Percentiles rank a stretch among this genome's conserved stretches.
These are phyloP conservation scores for Taphrina deformans DNA, from an alignment of 1,139 yeast genomes.

Conservation along the genomic window DNA sequence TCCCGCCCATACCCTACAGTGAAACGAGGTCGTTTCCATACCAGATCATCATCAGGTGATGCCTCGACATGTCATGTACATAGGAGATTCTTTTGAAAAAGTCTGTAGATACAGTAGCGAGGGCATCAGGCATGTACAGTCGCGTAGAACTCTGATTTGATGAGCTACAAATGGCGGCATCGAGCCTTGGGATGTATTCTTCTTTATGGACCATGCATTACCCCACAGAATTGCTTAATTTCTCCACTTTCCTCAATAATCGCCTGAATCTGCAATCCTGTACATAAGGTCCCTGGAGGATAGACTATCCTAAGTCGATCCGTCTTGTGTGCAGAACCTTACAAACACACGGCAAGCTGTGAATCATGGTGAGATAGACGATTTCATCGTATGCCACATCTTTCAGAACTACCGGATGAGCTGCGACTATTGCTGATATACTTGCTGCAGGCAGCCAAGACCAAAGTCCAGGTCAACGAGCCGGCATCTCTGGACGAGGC, in stretches of 20 bases:
- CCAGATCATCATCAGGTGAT: slow-evolving; percentile 42
- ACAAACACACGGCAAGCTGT: no score
- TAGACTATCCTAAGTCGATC: no score
- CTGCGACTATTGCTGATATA: slow-evolving; percentile 4
- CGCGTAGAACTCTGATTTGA: no score
- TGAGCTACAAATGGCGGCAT: no score
- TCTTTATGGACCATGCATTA: no score
- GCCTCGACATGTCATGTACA: background rate
- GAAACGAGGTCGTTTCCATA: slow-evolving; percentile 71
- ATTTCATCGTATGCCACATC: background rate
- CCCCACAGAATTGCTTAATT: background rate
- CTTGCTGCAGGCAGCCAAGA: slow-evolving; percentile 7
- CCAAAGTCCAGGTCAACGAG: background rate
- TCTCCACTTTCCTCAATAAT: background rate
- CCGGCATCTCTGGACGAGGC: background rate
- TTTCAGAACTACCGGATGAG: slow-evolving; percentile 9
- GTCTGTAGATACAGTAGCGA: no score
- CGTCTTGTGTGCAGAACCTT: no score
- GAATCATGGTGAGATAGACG: background rate
- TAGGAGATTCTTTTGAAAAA: no score
- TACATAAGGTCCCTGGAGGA: no score
- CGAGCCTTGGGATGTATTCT: no score
- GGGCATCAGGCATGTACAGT: background rate
- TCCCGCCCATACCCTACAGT: slow-evolving; percentile 71
- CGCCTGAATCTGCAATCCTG: background rate